Base-by-base conservation (phyloP, 2,329 filamentous ascomycete species). In the Aspergillus udagawae region DNA sequence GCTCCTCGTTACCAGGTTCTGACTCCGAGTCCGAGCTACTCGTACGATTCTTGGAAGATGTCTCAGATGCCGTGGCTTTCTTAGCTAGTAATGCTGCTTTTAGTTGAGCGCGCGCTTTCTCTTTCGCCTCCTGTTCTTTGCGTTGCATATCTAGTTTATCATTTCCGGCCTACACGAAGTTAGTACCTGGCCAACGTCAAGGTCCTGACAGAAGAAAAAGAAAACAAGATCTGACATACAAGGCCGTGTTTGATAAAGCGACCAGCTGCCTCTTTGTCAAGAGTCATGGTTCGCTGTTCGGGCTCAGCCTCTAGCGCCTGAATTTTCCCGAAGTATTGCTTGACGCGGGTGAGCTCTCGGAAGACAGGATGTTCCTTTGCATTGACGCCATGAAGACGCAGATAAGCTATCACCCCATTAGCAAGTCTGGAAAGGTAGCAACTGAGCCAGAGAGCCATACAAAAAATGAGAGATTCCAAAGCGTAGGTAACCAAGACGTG, bases 271-370 rank as follows among this genome's bases (percentile, higher is more conserved):
- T 85, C 84, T 65, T 89, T 92, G 69, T 97, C 83, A 25, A 89
- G 68, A 23, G 74, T 84, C 61, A 90, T 77, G 1, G 78, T 82
- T 32, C 82, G 81, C 67, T 84, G 79, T 53, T 78, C 74, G 3
- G 82, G 81, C 1, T 84, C 83, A 6, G 80, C 82, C 74, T 97
- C 92, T 3, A 86, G 83, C 14, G 81, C 79, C 70, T 94, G 91
- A 72, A 97, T 93, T 79, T 97, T 99, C 58, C 84, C 86, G 75
- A 96, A 96, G 74, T 97, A 97, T 70, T 92, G 89, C 73, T 88
- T 91, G 54, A 97, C 87, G 56, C 94, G 86, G 57, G 86, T 88
- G 61, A 99, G 83, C 78, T 99, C 94, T 58, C 83, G 83, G 75
- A 91, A 94, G 58, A 99, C 85, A 28, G 90, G 83, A 71, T 97